phyloP scores from a whole-genome alignment of 805 yeast genomes.

The Schizosaccharomyces cryophilus region DNA sequence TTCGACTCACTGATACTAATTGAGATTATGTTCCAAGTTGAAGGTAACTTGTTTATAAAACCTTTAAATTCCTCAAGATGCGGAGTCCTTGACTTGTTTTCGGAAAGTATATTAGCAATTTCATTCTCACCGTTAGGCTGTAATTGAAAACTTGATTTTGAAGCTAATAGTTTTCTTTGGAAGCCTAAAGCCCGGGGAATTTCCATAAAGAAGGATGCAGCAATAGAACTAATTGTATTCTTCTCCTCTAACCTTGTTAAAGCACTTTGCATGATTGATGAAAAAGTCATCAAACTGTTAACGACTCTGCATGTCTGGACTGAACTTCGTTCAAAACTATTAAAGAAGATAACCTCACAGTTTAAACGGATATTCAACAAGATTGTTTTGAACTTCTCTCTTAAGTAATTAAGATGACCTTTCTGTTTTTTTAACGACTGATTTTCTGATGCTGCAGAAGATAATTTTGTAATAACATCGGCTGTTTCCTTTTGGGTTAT shows the following conservation, averaged over 20 bases:
- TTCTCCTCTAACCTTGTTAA: not conserved
- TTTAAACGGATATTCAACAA: not conserved
- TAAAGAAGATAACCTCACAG: not conserved
- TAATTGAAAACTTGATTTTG: not conserved
- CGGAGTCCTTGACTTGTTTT: not conserved
- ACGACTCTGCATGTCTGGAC: not conserved
- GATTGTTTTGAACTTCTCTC: not conserved
- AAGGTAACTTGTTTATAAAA: conserved; percentile 17
- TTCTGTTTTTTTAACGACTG: not conserved
- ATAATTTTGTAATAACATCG: not conserved
- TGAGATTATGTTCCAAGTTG: conserved; percentile 32
- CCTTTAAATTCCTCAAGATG: conserved; percentile 4
- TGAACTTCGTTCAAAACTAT: not conserved
- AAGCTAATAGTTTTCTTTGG: not conserved
- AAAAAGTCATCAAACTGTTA: not conserved
- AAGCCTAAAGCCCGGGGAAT: conserved; percentile 8
- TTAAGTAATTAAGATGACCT: not conserved
- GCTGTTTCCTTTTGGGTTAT: not conserved
- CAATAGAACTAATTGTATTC: not conserved
- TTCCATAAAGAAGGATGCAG: not conserved
- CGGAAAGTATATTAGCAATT: not conserved
- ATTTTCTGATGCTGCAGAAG: not conserved
- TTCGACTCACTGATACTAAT: conserved; percentile 34
- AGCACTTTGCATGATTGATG: not conserved
- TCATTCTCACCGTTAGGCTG: not conserved